Conservation (phyloP, 2,329 filamentous ascomycete species). For the Fusarium humuli region DNA sequence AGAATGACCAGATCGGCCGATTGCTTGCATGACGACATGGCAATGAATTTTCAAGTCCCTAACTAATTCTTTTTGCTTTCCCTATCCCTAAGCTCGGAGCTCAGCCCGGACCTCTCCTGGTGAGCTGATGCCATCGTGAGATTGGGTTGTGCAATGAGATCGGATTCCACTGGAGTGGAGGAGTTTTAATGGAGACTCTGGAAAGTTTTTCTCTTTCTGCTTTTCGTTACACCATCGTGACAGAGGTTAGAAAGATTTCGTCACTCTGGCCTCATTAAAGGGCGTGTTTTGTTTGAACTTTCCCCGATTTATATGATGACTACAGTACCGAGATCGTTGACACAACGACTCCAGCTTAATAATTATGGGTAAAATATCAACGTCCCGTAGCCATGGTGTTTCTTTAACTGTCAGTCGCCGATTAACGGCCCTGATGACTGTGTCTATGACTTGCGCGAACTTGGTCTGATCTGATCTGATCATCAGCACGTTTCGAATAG, state of each 20-base stretch:
- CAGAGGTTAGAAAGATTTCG: slow-evolving; percentile 9
- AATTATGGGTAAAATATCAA: neutral
- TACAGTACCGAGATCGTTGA: slow-evolving; percentile 2
- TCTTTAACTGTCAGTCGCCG: neutral
- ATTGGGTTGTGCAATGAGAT: slow-evolving; percentile 44
- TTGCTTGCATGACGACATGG: slow-evolving; percentile 39
- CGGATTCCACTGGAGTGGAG: slow-evolving; percentile 36
- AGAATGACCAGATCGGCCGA: slow-evolving; percentile 41
- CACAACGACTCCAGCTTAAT: slow-evolving; percentile 7
- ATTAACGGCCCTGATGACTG: neutral
- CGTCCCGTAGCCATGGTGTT: neutral
- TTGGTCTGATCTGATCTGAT: slow-evolving; percentile 18
- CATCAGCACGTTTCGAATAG: slow-evolving; percentile 39
- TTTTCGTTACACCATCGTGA: slow-evolving; percentile 8
- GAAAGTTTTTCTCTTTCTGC: neutral
- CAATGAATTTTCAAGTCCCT: slow-evolving; percentile 12
- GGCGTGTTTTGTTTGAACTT: neutral
- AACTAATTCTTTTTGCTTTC: neutral
- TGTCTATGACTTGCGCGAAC: neutral
- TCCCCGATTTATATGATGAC: slow-evolving; percentile 4
- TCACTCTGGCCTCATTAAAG: slow-evolving; percentile 4
- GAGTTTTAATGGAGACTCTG: neutral
- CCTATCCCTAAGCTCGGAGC: slow-evolving; percentile 17
- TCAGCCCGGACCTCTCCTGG: slow-evolving; percentile 13
- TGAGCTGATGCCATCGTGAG: slow-evolving; percentile 46